Evolutionary conservation across 306 rosid genomes (phyloP).

Genomic region (Delonix regia): DNA sequence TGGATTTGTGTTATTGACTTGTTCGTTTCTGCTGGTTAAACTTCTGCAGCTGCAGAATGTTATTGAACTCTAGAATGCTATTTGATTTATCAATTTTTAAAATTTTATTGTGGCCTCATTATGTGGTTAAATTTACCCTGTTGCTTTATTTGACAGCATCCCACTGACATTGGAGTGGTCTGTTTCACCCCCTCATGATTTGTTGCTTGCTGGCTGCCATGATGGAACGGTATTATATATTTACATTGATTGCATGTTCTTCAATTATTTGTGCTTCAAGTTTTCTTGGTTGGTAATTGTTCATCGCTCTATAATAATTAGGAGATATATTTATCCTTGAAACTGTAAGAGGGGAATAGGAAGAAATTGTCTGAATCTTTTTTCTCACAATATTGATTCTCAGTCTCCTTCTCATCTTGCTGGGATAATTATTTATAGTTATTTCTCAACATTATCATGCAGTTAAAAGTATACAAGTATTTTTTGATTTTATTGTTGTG

Average conservation of each 20-base stretch:
- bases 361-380: not conserved
- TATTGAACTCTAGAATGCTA: slow-evolving; percentile 29
- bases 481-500: slow-evolving; percentile 14
- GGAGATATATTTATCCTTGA: slow-evolving; percentile 19
- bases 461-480: slow-evolving; percentile 10
- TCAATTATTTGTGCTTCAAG: slow-evolving; percentile 24
- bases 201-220: slow-evolving; percentile 87
- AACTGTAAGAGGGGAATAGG: not conserved
- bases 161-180: slow-evolving; percentile 97
- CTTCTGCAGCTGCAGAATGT: slow-evolving; percentile 21
- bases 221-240: slow-evolving; percentile 81
- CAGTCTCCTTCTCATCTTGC: slow-evolving; percentile 1
- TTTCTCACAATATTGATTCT: not conserved
- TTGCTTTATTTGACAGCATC: slow-evolving; percentile 63
- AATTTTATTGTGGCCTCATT: slow-evolving; percentile 1
- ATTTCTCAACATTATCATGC: slow-evolving; percentile 14
- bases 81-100: not conserved
- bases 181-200: slow-evolving; percentile 71
- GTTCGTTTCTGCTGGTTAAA: slow-evolving; percentile 32
- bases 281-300: slow-evolving; percentile 14
- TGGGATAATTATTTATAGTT: slow-evolving; percentile 25
- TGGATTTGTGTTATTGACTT: not conserved
- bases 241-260: not conserved
- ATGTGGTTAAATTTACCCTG: slow-evolving; percentile 32
- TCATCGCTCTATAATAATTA: slow-evolving; percentile 15